Percentiles rank a stretch among this genome's conserved stretches.
These are phyloP conservation scores for Miscanthus lutarioriparius DNA, from an alignment of 176 grass and related monocot genomes.

Conservation along the genomic window DNA sequence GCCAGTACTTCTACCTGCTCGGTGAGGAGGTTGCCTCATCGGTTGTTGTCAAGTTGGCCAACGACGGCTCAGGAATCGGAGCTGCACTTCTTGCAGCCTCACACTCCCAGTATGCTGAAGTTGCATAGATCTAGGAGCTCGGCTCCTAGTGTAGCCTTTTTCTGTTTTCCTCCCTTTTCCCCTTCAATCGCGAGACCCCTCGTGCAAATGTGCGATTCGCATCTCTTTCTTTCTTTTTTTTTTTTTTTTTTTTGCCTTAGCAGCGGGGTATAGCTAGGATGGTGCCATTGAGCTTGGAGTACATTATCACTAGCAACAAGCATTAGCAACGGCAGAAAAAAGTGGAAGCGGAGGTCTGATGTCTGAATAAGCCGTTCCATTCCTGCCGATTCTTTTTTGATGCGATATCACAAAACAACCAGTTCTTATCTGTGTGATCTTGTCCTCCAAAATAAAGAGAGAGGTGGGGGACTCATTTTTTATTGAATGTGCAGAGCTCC, in stretches of 20 bases:
- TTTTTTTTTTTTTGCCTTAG: conserved; percentile 36
- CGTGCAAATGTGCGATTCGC: background rate
- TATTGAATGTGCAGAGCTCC: background rate
- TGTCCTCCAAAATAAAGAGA: conserved; percentile 53
- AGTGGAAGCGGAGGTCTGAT: conserved; percentile 38
- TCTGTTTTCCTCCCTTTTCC: background rate
- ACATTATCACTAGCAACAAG: conserved; percentile 12
- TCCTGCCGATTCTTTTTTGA: conserved; percentile 40
- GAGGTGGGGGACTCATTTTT: conserved; percentile 14
- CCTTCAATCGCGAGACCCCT: background rate
- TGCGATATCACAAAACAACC: conserved; percentile 35
- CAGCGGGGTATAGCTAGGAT: conserved; percentile 37
- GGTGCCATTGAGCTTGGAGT: conserved; percentile 18
- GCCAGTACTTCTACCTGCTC: too few relatives aligned
- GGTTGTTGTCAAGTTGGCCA: conserved; percentile 74
- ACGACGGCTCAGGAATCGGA: conserved; percentile 86
- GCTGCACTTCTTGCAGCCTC: conserved; percentile 81
- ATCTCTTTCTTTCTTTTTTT: background rate
- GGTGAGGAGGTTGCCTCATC: conserved; percentile 58
- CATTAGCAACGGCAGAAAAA: conserved; percentile 26
- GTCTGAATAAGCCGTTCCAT: conserved; percentile 42
- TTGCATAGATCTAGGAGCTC: conserved; percentile 38
- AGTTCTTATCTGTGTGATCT: conserved; percentile 38
- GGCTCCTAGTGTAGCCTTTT: conserved; percentile 8
- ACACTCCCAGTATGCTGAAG: conserved; percentile 65